Evolutionary conservation across 2,329 filamentous ascomycete genomes (phyloP).

Genomic region (Ophioceras dolichostomum): DNA sequence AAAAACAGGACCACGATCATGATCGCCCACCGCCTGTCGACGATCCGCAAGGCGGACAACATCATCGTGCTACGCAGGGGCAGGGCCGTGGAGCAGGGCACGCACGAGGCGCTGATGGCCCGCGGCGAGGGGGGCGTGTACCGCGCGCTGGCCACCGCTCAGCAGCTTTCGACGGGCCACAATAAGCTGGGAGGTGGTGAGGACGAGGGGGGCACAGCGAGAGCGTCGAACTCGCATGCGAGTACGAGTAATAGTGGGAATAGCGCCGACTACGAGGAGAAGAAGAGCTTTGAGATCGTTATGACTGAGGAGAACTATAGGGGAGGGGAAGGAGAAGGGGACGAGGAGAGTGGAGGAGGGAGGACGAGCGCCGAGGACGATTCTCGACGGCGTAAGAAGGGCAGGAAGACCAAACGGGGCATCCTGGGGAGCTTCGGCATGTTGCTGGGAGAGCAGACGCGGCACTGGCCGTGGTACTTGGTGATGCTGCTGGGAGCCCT

Average conservation of each 20-base stretch:
- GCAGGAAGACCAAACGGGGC: slow-evolving; percentile 15
- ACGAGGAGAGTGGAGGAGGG: slow-evolving; percentile 10
- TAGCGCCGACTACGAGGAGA: slow-evolving; percentile 16
- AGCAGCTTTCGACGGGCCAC: slow-evolving; percentile 35
- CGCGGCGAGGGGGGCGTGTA: slow-evolving; percentile 48
- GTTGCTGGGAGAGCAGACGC: slow-evolving; percentile 41
- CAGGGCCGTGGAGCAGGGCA: slow-evolving; percentile 58
- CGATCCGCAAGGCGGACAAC: slow-evolving; percentile 62
- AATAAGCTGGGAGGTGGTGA: slow-evolving; percentile 21
- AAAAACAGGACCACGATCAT: slow-evolving; percentile 18
- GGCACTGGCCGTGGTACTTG: slow-evolving; percentile 33
- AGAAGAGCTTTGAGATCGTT: slow-evolving; percentile 21
- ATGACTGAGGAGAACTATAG: slow-evolving; percentile 23
- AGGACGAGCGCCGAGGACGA: too few species aligned
- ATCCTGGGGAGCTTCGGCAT: slow-evolving; percentile 37
- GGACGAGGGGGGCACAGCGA: too few species aligned
- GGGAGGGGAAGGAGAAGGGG: neutral
- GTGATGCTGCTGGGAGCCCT: slow-evolving; percentile 31
- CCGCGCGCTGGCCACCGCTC: slow-evolving; percentile 49
- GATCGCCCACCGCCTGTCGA: slow-evolving; percentile 64
- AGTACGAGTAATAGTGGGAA: too few species aligned
- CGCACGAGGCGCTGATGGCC: slow-evolving; percentile 55
- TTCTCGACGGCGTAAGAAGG: slow-evolving; percentile 13
- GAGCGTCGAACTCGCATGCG: neutral
- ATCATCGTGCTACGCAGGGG: slow-evolving; percentile 67